A percentile compares a stretch with the other conserved stretches of the same genome.
Conservation (phyloP, 2,329 filamentous ascomycete genomes). For the Fusarium mexicanum region DNA sequence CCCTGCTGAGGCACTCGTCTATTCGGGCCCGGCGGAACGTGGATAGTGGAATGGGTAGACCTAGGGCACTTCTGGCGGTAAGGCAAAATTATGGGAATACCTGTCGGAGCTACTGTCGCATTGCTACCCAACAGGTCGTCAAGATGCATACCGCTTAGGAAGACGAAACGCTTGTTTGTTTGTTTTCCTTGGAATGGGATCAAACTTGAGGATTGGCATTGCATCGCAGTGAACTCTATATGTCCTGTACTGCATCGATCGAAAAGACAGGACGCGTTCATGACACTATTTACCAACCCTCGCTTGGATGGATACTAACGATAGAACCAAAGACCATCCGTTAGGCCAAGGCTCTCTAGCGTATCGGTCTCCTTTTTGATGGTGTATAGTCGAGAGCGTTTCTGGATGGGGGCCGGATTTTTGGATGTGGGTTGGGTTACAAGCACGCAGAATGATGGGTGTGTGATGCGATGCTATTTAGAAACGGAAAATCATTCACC, state of each 20-base stretch:
- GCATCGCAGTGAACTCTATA: background rate
- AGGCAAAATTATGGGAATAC: constrained; percentile 34
- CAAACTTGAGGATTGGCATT: background rate
- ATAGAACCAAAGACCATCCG: constrained; percentile 9
- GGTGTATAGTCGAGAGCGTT: constrained; percentile 14
- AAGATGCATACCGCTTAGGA: constrained; percentile 30
- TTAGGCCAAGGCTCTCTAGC: constrained; percentile 23
- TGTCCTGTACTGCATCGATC: background rate
- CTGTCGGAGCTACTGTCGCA: constrained; percentile 41
- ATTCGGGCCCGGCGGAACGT: constrained; percentile 29
- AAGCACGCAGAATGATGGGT: constrained; percentile 35
- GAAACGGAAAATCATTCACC: background rate
- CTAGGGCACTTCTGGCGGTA: constrained; percentile 26
- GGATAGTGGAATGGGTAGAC: constrained; percentile 31
- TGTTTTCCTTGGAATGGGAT: constrained; percentile 23
- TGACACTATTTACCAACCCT: constrained; percentile 10
- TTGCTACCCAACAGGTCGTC: constrained; percentile 42
- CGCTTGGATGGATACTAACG: constrained; percentile 1
- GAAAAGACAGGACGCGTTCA: constrained; percentile 1
- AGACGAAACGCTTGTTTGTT: constrained; percentile 3
- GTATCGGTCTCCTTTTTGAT: constrained; percentile 3
- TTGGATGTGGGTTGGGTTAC: background rate
- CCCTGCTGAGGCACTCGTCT: constrained; percentile 31
- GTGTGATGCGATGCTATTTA: constrained; percentile 28
- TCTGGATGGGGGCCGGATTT: constrained; percentile 11